Evolutionary conservation across 2,329 filamentous ascomycete genomes (phyloP).

Genomic region (Fusarium sororula): DNA sequence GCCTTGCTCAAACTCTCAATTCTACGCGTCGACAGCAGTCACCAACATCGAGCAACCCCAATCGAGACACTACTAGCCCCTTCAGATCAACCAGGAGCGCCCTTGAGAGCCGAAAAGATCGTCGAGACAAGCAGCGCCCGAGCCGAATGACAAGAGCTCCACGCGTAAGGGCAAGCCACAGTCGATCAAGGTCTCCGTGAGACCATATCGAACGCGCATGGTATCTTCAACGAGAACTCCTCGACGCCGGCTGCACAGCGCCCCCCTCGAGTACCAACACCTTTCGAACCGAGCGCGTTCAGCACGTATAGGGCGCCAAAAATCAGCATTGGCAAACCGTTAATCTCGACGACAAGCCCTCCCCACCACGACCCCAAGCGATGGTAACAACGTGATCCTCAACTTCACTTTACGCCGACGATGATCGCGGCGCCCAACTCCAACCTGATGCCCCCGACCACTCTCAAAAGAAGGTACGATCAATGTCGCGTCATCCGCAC

Average conservation of each 20-base stretch:
- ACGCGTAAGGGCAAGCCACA: not conserved
- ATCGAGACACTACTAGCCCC: not conserved
- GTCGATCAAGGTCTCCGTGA: not conserved
- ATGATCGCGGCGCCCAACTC: not conserved
- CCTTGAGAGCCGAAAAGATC: not conserved
- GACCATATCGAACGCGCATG: not conserved
- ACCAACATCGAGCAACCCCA: not conserved
- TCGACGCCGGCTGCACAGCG: rapidly evolving
- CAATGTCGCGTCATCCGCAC: not conserved
- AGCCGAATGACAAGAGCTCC: too few species aligned
- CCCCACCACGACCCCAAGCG: not conserved
- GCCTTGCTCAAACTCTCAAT: not conserved
- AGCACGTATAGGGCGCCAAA: rapidly evolving
- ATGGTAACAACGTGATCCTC: not conserved
- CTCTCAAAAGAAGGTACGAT: not conserved
- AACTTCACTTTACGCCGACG: not conserved
- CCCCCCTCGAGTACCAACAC: too few species aligned
- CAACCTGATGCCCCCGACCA: not conserved
- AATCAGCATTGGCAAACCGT: rapidly evolving
- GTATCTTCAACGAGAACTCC: too few species aligned
- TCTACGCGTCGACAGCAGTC: not conserved
- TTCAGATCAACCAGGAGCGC: not conserved
- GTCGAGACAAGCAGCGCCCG: not conserved
- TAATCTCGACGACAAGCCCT: not conserved
- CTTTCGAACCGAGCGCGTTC: too few species aligned